Conservation (phyloP, 192 early-diverging fungal species). For the Coemansia sp. region DNA sequence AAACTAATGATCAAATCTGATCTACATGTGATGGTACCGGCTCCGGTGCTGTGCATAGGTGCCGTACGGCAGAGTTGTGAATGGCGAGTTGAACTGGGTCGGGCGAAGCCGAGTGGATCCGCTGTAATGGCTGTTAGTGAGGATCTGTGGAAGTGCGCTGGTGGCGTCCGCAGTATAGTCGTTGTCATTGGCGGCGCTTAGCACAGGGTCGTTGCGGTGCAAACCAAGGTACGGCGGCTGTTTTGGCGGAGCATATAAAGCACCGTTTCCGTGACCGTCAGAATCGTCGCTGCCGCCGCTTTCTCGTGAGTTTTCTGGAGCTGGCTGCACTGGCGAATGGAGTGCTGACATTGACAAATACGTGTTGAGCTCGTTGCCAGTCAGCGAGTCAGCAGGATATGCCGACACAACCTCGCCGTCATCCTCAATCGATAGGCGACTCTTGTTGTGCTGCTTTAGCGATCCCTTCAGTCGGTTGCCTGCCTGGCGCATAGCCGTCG, state of each 20-base stretch:
- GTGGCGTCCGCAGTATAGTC: neutral
- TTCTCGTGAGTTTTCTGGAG: slow-evolving; percentile 6
- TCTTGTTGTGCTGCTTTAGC: slow-evolving; percentile 3
- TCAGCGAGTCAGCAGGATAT: slow-evolving; percentile 40
- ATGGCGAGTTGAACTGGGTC: slow-evolving; percentile 48
- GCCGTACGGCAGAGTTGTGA: slow-evolving; percentile 50
- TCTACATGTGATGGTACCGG: slow-evolving; percentile 9
- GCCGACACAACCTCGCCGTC: slow-evolving; percentile 37
- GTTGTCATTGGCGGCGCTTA: slow-evolving; percentile 2
- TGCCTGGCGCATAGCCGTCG: slow-evolving; percentile 33
- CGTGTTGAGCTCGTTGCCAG: slow-evolving; percentile 24
- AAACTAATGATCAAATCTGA: neutral
- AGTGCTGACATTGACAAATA: slow-evolving; percentile 42
- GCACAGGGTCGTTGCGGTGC: slow-evolving; percentile 20
- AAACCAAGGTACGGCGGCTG: slow-evolving; percentile 40
- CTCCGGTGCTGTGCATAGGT: slow-evolving; percentile 26
- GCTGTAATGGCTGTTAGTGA: neutral
- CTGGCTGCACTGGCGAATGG: slow-evolving; percentile 26
- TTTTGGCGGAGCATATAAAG: slow-evolving; percentile 8
- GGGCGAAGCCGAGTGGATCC: slow-evolving; percentile 23
- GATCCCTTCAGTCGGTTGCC: slow-evolving; percentile 17
- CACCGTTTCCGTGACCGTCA: neutral
- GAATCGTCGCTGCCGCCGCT: slow-evolving; percentile 9
- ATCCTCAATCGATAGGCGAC: neutral
- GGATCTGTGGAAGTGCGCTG: neutral